phyloP scores from a whole-genome alignment of 75 land plant genomes.

The Picea sitchensis region DNA sequence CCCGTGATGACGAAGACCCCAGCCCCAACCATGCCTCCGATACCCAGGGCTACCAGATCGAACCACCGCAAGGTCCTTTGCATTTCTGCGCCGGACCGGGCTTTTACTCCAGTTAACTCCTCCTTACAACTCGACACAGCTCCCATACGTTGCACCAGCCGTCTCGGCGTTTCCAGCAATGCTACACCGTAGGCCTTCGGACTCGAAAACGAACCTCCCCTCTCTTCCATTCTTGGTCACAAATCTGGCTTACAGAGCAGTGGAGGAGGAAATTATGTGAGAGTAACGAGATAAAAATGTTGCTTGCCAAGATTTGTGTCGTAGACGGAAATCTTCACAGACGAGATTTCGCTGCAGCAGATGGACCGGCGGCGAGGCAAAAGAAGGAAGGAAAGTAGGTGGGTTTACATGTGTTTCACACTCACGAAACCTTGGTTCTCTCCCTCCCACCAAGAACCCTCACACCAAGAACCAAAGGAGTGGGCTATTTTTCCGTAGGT shows the following conservation, averaged over 20 bases:
- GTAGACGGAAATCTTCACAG: neutral
- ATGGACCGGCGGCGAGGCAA: too few species aligned
- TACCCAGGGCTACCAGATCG: constrained; percentile 75
- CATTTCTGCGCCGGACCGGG: constrained; percentile 75
- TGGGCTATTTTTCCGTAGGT: too few species aligned
- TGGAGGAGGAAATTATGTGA: too few species aligned
- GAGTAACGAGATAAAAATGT: too few species aligned
- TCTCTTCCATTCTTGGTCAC: constrained; percentile 17
- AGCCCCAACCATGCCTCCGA: constrained; percentile 97
- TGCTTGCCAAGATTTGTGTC: neutral
- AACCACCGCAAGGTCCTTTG: constrained; percentile 62
- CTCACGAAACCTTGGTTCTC: too few species aligned
- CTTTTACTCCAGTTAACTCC: constrained; percentile 61
- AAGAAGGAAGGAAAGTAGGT: neutral
- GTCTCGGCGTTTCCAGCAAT: constrained; percentile 41
- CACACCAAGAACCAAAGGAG: too few species aligned
- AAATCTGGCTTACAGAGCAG: neutral
- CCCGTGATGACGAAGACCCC: constrained; percentile 93
- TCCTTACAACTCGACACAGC: constrained; percentile 57
- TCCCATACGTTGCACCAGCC: constrained; percentile 40
- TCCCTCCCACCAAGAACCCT: too few species aligned
- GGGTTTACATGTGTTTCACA: neutral
- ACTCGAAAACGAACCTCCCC: constrained; percentile 56
- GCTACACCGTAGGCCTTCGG: constrained; percentile 38
- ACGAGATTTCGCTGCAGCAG: too few species aligned